phyloP scores from a whole-genome alignment of 78 protist species.

The Andalucia godoyi region DNA sequence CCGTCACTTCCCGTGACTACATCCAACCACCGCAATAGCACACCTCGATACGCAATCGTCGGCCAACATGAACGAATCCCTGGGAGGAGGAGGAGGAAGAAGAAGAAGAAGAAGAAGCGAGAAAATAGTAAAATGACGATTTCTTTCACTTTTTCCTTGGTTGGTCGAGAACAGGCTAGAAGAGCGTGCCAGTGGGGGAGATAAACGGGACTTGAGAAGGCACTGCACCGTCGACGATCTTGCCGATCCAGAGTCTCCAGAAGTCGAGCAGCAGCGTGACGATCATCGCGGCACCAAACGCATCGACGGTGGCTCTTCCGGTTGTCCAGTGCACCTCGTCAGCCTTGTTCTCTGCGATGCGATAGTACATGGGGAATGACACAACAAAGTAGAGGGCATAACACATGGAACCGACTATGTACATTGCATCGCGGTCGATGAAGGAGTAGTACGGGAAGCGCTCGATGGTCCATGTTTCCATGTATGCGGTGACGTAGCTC shows the following conservation, averaged over 20 bases:
- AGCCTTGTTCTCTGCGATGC: too few relatives aligned
- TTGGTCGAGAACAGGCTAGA: too few relatives aligned
- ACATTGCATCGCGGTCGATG: conserved; percentile 32
- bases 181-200: too few relatives aligned
- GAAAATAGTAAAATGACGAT: too few relatives aligned
- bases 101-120: too few relatives aligned
- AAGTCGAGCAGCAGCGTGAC: conserved; percentile 3
- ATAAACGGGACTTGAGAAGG: neutral
- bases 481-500: conserved; percentile 50
- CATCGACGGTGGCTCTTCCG: conserved; percentile 10
- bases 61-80: too few relatives aligned
- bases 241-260: neutral
- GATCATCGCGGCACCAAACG: conserved; percentile 42
- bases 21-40: too few relatives aligned
- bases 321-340: conserved; percentile 39
- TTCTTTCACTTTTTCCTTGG: too few relatives aligned
- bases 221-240: neutral
- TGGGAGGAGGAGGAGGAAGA: too few relatives aligned
- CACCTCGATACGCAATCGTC: too few relatives aligned
- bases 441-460: conserved; percentile 47
- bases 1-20: too few relatives aligned
- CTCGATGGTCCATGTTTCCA: conserved; percentile 53
- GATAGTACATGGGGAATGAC: conserved; percentile 47
- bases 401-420: conserved; percentile 33
- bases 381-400: conserved; percentile 54